Percentiles rank a stretch among this genome's conserved stretches.
phyloP scores from a whole-genome alignment of 306 rosid genomes.

The Rosa rugosa region DNA sequence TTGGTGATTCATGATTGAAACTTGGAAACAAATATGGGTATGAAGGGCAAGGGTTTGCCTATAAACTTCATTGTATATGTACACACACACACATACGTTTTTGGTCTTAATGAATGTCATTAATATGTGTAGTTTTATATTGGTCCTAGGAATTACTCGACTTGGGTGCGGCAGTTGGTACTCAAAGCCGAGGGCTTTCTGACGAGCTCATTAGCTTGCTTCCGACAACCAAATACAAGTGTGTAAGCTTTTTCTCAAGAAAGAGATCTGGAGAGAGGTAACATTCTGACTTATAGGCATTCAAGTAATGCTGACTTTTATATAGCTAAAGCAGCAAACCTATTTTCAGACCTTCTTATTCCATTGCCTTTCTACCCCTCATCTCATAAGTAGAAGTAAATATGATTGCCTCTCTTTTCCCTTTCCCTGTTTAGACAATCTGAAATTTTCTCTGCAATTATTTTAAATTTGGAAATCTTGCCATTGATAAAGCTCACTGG shows the following conservation, averaged over 20 bases:
- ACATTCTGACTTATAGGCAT: slow-evolving; percentile 9
- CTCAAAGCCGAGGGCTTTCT: slow-evolving; percentile 80
- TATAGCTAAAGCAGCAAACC: not conserved
- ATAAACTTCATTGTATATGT: not conserved
- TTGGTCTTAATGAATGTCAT: not conserved
- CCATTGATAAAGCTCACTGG: no score
- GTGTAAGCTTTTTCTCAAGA: slow-evolving; percentile 65
- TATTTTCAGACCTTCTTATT: not conserved
- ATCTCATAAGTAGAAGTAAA: slow-evolving; percentile 4
- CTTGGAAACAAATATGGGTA: not conserved
- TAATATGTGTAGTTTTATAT: not conserved
- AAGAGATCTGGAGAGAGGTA: slow-evolving; percentile 73
- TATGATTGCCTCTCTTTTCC: not conserved
- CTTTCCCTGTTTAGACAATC: not conserved
- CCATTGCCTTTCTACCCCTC: no score
- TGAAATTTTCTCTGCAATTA: no score
- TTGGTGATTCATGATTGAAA: not conserved
- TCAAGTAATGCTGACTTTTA: not conserved
- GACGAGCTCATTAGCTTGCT: slow-evolving; percentile 73
- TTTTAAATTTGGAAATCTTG: no score
- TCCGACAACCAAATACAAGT: slow-evolving; percentile 73
- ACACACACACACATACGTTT: not conserved
- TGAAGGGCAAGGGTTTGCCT: not conserved
- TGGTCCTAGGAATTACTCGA: slow-evolving; percentile 72
- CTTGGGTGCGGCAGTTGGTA: slow-evolving; percentile 87